These are phyloP conservation scores for Parathielavia appendiculata DNA, from an alignment of 495 filamentous ascomycete species.

Conservation along the genomic window DNA sequence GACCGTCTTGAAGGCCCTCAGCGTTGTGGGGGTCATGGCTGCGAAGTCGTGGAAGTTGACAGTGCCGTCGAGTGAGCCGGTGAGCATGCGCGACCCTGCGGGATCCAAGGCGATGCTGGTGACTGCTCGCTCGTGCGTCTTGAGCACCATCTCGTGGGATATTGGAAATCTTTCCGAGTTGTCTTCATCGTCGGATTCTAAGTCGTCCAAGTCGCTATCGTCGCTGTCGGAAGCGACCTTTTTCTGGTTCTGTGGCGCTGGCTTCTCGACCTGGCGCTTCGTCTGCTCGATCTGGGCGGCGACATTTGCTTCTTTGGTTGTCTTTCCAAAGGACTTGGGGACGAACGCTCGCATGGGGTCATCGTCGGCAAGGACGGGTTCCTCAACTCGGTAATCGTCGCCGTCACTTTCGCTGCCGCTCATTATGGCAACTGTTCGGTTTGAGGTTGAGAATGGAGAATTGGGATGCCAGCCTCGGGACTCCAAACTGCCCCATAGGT, in stretches of 20 bases:
- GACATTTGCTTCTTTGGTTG: slow-evolving; percentile 64
- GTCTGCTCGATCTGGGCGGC: slow-evolving; percentile 73
- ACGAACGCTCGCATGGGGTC: slow-evolving; percentile 79
- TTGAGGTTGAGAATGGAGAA: not conserved
- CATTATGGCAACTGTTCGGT: slow-evolving; percentile 31
- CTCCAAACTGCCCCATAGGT: not conserved
- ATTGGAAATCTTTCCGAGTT: slow-evolving; percentile 89
- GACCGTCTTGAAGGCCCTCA: slow-evolving; percentile 86
- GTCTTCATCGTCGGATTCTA: slow-evolving; percentile 58
- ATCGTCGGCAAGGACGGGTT: slow-evolving; percentile 48
- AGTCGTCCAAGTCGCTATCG: slow-evolving; percentile 46
- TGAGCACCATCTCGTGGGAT: slow-evolving; percentile 86
- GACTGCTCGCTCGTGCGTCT: slow-evolving; percentile 85
- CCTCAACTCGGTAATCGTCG: slow-evolving; percentile 57
- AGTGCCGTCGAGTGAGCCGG: slow-evolving; percentile 83
- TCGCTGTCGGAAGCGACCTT: slow-evolving; percentile 37
- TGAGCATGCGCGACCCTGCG: slow-evolving; percentile 76
- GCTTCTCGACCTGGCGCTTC: slow-evolving; percentile 51
- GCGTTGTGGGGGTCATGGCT: slow-evolving; percentile 88
- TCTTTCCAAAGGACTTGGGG: slow-evolving; percentile 83
- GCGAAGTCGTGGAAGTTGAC: slow-evolving; percentile 93
- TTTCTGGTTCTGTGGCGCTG: slow-evolving; percentile 25
- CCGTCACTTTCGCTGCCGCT: slow-evolving; percentile 62
- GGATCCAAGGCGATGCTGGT: slow-evolving; percentile 80
- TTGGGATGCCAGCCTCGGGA: too few relatives aligned